Base-by-base conservation (phyloP, 1,284 basidiomycete genomes). In the Pholiota adiposa region DNA sequence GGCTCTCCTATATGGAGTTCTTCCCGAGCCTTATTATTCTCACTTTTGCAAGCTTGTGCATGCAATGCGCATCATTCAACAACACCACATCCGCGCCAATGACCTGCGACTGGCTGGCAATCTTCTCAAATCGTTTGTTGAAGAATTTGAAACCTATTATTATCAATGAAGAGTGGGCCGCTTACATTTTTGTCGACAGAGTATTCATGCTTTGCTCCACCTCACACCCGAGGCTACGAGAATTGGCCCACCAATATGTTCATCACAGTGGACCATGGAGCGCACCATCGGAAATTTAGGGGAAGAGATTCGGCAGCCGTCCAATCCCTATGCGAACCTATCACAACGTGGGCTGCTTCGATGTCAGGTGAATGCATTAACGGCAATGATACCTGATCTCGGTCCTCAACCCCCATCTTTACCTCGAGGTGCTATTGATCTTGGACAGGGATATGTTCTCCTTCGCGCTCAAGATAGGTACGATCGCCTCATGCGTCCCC, bases 231-330 rank as follows among this genome's bases (percentile, higher is more conserved):
- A 76, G 44, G 61, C 61, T 5, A 23, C 56, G 7, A 64, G 69
- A 4, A 19, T 73, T 56, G 75, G 75, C 14, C 41, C 41, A 12
- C 60, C 50, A 0, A 44, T 56, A 4, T 63, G 59, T 43, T 67
- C 56, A 21, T 64, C 72, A 3, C 72, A 75, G 46, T 75, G 69
- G 67, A 69, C 69, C 0, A 72, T 77, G 65, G 75, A 79, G 51
- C 61, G 66, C 7, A 72, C 71, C 0, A 79, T 79, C 46, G 76
- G 76, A 1, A 72, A 74, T 59, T 67, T 77, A 6, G 71, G 70
- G 2, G 51, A 69, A 51, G 71, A 75, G 52, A 69, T 78, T 18
- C 54, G 60, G 14, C 73, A 73, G 51, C 74, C 65, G n/a, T 72
- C 70, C 0, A 72, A 74, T 21, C 67, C 73, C 1, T 77, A 68